Percentiles rank a stretch among this genome's conserved stretches.
Conservation (phyloP, 1,284 basidiomycete species). For the Baeospora myosura region DNA sequence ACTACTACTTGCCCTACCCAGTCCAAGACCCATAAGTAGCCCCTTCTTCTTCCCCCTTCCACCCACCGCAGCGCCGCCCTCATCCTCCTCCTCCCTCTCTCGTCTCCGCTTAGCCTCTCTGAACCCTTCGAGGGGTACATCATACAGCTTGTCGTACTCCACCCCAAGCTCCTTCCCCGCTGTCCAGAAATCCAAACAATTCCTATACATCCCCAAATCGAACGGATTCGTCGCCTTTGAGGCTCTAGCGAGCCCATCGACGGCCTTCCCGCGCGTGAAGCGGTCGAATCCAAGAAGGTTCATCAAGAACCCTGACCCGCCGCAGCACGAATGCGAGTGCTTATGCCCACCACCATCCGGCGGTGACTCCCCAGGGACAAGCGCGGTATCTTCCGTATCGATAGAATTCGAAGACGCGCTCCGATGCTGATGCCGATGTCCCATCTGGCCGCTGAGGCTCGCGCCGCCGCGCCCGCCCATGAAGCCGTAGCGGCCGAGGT, state of each 20-base stretch:
- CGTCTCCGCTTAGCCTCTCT: constrained; percentile 55
- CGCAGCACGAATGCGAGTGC: constrained; percentile 3
- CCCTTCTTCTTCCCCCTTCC: constrained; percentile 39
- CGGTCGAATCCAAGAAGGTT: constrained; percentile 87
- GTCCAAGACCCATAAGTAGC: constrained; percentile 44
- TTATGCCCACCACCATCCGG: constrained; percentile 25
- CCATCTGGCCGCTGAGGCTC: constrained; percentile 61
- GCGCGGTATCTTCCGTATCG: constrained; percentile 1
- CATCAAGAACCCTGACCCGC: constrained; percentile 61
- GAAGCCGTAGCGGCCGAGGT: constrained; percentile 90
- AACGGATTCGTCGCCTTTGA: constrained; percentile 84
- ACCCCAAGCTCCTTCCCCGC: constrained; percentile 79
- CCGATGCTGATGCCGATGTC: constrained; percentile 40
- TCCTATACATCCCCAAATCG: constrained; percentile 75
- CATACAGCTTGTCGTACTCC: constrained; percentile 86
- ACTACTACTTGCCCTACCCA: constrained; percentile 36
- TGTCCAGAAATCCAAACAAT: constrained; percentile 96
- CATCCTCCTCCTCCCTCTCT: constrained; percentile 50
- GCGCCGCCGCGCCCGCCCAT: constrained; percentile 91
- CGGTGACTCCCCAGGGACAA: not conserved
- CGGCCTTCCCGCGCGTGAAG: constrained; percentile 86
- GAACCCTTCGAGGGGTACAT: constrained; percentile 82
- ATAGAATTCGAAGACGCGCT: not conserved
- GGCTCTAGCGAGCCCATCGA: constrained; percentile 68
- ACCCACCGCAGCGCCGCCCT: constrained; percentile 25